Evolutionary conservation across 2,329 filamentous ascomycete species (phyloP), one percentile per base, ranked within the genome.

Genomic region (Trichoderma oligosporum): DNA sequence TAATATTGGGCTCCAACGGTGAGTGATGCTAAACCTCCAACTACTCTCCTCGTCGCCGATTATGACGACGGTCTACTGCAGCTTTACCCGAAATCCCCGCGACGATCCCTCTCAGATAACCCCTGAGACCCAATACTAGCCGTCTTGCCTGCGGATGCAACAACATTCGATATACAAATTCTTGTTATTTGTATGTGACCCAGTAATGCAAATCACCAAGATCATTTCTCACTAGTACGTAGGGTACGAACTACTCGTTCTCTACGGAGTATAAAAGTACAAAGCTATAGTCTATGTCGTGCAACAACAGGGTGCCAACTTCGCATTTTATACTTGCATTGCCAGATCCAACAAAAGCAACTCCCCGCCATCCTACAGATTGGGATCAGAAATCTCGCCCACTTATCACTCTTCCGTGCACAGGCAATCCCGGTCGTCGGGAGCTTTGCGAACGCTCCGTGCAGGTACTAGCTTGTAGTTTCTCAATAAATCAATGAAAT

Each of bases 31-130:
- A n/a, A n/a, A 38, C 41, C 51, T 54, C 51, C 51, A n/a, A n/a
- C n/a, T n/a, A 35, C 39, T 53, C 49, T 53, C 39, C 7, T 24
- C 20, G 27, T 25, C 49, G 49, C 35, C 39, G 36, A 35, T 22
- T 45, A 45, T 39, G 29, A 54, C 45, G 51, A 54, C 51, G 51
- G 51, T 36, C 51, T 54, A 39, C 41, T 54, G 51, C 51, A 54
- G 51, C 51, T 54, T 54, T 14, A 45, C 51, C 39, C 49, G 25
- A 29, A 52, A 42, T 36, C 48, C 48, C 49, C 49, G 51, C 41
- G 51, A 54, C 51, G 51, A 54, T 54, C 51, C n/a, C 51, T 45
- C 41, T 36, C n/a, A 54, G 51, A 54, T 54, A 36, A 36, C 39
- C 51, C 41, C 41, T 45, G 39, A 45, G 51, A 38, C 51, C 51